phyloP scores from a whole-genome alignment of 2,329 filamentous ascomycete genomes.

The Pseudocercospora crystallina region DNA sequence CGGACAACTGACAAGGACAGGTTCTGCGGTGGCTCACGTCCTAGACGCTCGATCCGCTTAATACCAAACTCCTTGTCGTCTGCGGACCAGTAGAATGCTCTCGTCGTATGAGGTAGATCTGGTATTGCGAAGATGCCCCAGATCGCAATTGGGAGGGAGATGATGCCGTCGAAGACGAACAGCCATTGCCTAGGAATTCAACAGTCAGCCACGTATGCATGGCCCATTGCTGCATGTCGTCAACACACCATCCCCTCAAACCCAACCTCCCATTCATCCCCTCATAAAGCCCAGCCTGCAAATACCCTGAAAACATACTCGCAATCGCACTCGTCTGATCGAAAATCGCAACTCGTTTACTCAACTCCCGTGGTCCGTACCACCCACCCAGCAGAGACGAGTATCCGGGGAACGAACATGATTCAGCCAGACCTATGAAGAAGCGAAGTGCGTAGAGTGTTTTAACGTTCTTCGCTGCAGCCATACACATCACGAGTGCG shows the following conservation, averaged over 20 bases:
- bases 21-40: conserved; percentile 1
- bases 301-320: conserved; percentile 28
- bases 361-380: conserved; percentile 30
- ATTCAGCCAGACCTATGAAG: conserved; percentile 31
- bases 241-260: conserved; percentile 33
- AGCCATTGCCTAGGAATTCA: conserved; percentile 46
- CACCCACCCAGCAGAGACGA: conserved; percentile 42
- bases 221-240: too few species aligned
- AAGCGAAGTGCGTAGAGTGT: conserved; percentile 30
- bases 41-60: conserved; percentile 4
- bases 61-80: conserved; percentile 3
- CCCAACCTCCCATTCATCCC: conserved; percentile 33
- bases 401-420: conserved; percentile 47
- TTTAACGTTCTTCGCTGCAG: conserved; percentile 30
- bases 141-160: conserved; percentile 53
- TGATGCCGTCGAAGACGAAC: conserved; percentile 52
- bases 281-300: conserved; percentile 31
- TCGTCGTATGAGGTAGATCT: conserved; percentile 51
- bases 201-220: too few species aligned
- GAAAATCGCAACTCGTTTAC: conserved; percentile 27
- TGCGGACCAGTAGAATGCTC: conserved; percentile 47
- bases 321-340: conserved; percentile 28
- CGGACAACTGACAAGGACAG: conserved; percentile 1
- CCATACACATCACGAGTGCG: conserved; percentile 31
- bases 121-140: conserved; percentile 51